A percentile compares a stretch with the other conserved stretches of the same genome.
These are phyloP conservation scores for Hysterium pulicare DNA, from an alignment of 2,329 filamentous ascomycete genomes.

Conservation along the genomic window DNA sequence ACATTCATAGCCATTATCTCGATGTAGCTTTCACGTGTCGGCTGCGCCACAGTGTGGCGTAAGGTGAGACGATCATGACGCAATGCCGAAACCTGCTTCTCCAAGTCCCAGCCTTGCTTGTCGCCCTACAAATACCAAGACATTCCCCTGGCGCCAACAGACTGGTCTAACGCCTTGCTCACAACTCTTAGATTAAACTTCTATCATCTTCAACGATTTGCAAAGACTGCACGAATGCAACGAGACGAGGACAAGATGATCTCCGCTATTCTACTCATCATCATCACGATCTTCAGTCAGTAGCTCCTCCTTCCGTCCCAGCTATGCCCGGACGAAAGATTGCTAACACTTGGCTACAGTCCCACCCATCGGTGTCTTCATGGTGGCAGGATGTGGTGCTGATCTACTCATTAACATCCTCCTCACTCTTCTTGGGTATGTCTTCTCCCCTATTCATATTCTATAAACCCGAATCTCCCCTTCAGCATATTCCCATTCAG, in stretches of 20 bases:
- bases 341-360: conserved; percentile 30
- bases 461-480: not conserved
- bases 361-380: conserved; percentile 48
- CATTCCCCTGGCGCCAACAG: not conserved
- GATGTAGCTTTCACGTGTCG: too few relatives aligned
- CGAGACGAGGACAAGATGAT: conserved; percentile 32
- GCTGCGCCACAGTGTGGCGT: not conserved
- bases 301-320: not conserved
- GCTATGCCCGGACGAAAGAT: not conserved
- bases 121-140: not conserved
- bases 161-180: not conserved
- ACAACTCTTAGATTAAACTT: not conserved
- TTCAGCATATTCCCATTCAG: too few relatives aligned
- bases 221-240: not conserved
- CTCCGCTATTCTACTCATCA: conserved; percentile 39
- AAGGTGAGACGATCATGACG: not conserved
- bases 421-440: conserved; percentile 45
- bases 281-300: conserved; percentile 47
- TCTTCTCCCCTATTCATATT: conserved; percentile 2
- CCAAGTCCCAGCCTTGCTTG: not conserved
- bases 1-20: too few relatives aligned
- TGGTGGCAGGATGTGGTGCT: conserved; percentile 48
- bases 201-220: not conserved
- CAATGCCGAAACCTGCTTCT: not conserved
- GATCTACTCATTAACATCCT: conserved; percentile 49